A percentile compares a stretch with the other conserved stretches of the same genome.
These are phyloP conservation scores for Lizonia empirigonia DNA, from an alignment of 2,329 filamentous ascomycete genomes.

Conservation along the genomic window DNA sequence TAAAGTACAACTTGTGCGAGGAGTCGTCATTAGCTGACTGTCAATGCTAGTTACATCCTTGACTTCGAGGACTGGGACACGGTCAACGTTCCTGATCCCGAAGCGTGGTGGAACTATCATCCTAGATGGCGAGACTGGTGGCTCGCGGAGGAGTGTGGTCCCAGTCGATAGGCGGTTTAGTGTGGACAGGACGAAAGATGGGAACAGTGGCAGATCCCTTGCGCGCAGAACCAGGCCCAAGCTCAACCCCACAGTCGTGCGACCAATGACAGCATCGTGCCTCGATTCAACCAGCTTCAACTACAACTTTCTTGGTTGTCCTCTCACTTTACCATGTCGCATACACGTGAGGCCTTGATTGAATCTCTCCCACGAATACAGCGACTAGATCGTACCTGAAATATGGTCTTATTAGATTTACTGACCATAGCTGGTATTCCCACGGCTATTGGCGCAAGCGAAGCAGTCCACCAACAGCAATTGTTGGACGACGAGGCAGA, in stretches of 20 bases:
- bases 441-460: constrained; percentile 55
- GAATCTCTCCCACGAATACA: not conserved
- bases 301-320: constrained; percentile 20
- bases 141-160: not conserved
- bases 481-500: constrained; percentile 56
- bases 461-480: constrained; percentile 57
- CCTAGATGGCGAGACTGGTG: too few species aligned
- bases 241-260: constrained; percentile 17
- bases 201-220: not conserved
- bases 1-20: too few species aligned
- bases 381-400: not conserved
- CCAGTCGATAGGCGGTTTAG: not conserved
- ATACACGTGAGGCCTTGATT: not conserved
- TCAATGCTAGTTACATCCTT: not conserved
- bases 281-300: constrained; percentile 20
- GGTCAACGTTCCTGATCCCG: too few species aligned
- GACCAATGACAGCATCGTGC: constrained; percentile 36
- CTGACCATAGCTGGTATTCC: constrained; percentile 52
- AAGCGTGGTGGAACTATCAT: too few species aligned
- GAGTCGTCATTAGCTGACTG: too few species aligned
- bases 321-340: constrained; percentile 10
- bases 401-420: constrained; percentile 34
- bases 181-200: not conserved
- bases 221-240: not conserved
- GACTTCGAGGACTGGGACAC: constrained; percentile 1